phyloP scores from a whole-genome alignment of 805 yeast species.

The Saturnispora dispora region DNA sequence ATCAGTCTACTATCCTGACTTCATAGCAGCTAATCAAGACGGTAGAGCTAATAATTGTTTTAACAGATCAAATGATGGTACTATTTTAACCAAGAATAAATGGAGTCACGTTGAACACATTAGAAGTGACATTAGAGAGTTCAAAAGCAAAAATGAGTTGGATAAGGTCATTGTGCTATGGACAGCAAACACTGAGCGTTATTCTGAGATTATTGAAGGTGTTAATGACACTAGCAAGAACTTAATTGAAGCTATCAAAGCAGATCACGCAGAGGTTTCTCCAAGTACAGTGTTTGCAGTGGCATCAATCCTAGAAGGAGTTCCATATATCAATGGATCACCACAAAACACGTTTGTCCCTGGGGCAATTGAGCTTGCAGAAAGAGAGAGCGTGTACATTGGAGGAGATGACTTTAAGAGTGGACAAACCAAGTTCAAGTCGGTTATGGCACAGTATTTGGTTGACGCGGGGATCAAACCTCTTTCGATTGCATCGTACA shows the following conservation, averaged over 20 bases:
- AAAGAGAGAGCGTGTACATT: constrained; percentile 61
- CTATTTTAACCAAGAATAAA: constrained; percentile 49
- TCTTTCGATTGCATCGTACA: constrained; percentile 87
- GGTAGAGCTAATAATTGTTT: constrained; percentile 85
- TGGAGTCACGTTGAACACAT: constrained; percentile 86
- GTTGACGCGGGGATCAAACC: constrained; percentile 98
- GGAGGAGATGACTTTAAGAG: constrained; percentile 98
- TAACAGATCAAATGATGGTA: constrained; percentile 44
- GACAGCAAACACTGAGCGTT: constrained; percentile 97
- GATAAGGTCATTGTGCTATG: constrained; percentile 87
- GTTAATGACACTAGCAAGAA: constrained; percentile 86
- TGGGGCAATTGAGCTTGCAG: constrained; percentile 86
- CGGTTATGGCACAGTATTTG: constrained; percentile 91
- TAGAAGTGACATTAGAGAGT: constrained; percentile 73
- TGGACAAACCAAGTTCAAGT: constrained; percentile 92
- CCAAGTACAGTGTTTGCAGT: constrained; percentile 94
- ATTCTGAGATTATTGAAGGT: constrained; percentile 64
- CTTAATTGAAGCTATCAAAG: constrained; percentile 62
- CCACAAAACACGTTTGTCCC: constrained; percentile 98
- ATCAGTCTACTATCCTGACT: constrained; percentile 90
- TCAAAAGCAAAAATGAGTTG: constrained; percentile 60
- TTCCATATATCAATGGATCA: constrained; percentile 91
- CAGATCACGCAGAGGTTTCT: constrained; percentile 73
- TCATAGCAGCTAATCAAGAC: constrained; percentile 89
- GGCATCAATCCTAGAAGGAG: constrained; percentile 80